Base-by-base conservation (phyloP, 805 yeast species). In the Nakazawaea ambrosiae region DNA sequence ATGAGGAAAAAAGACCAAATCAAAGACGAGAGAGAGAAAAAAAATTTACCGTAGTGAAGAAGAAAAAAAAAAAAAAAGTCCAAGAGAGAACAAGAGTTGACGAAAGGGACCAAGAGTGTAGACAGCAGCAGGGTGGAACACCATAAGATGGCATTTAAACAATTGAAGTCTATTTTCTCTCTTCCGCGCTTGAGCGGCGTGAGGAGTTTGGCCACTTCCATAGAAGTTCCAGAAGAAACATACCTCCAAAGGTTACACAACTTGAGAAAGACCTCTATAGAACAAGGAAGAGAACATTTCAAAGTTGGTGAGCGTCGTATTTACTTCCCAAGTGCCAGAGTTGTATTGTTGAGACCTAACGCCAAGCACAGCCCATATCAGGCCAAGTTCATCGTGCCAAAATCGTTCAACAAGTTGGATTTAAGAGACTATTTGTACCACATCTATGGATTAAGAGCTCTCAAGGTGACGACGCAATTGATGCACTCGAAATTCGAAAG, bases 281-380 rank as follows among this genome's bases (percentile, higher is more conserved):
- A 70, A 20, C 61, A 60, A 36, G 87, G 81, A 28, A 68, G 68
- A 46, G 81, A 96, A 2, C 96, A 88, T 65, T 90, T 87, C 72
- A 68, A 66, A 28, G 75, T 83, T 6, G 98, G 98, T 50, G 80
- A 75, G 5, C 76, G 72, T 46, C 68, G 82, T 45, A 66, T 83
- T 8, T 89, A 76, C 56, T 84, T 90, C 58, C 98, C 98, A 23
- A 77, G 78, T 44, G 96, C 94, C 1, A 69, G 90, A 44, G 68
- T 90, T 27, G 75, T 84, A 35, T 66, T 90, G 23, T 63, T 92
- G 45, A 74, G 95, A 54, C 96, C 97, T 30, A 84, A 84, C 52
- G 96, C 97, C n/a, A 85, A 85, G 54, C 95, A 86, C 61, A 84
- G 96, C 0, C 99, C 99, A 33, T 89, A 84, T 63, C 97, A 88